Evolutionary conservation across 1,284 basidiomycete genomes (phyloP), one percentile per base, ranked within the genome.

Genomic region (Puccinia horiana): DNA sequence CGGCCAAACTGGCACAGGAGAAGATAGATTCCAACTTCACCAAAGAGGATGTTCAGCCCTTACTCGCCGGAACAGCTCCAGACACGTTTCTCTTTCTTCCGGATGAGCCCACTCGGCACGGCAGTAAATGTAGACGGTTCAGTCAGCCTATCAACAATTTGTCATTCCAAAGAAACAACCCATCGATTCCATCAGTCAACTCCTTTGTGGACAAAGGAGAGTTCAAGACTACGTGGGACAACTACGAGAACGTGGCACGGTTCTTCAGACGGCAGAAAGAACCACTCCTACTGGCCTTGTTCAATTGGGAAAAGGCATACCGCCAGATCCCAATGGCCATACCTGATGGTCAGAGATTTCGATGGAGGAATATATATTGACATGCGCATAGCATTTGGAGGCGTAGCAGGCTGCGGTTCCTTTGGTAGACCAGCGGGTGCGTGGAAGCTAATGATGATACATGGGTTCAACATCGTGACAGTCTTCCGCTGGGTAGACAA

Each of bases 401-500:
- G n/a, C n/a, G n/a, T n/a, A n/a, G n/a, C n/a, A n/a, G n/a, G 61
- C 26, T 63, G 61, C 20, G 61, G 61, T 12, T 63, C 61, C 11
- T 63, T 63, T 29, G 61, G 61, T 29, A 29, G 61, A 6, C 40
- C 20, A 32, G 44, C 44, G 20, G 49, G 54, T 14, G 32, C 72
- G 11, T 74, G 72, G 72, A 74, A 56, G 44, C 18, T 29, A 23
- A 14, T 74, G 4, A 74, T 74, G 72, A 26, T 35, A 54, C 0
- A 26, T 37, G 54, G 54, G 37, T 74, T 74, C 37, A n/a, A 74
- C 32, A 6, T 74, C 14, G 18, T 54, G 4, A 18, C 18, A 4
- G 49, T 74, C 8, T 74, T 74, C 32, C 18, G 72, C 0, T 74
- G 72, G 72, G 72, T 52, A 1, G 44, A 74, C 72, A 26, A 70